Conservation (phyloP, 108 stramenopile species). For the Pinguiococcus pyrenoidosus region DNA sequence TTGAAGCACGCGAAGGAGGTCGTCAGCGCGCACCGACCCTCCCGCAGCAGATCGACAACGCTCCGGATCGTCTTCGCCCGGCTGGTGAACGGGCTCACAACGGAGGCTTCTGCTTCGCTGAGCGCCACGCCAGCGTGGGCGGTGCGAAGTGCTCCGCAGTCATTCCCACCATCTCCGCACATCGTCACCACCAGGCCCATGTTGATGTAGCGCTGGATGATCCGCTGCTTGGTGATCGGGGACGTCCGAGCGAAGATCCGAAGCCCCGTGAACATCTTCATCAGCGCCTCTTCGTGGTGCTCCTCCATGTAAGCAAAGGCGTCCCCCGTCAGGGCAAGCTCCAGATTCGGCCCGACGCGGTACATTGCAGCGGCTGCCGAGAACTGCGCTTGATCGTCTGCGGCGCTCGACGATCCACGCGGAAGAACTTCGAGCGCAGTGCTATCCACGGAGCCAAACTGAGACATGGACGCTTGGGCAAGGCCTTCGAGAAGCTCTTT, state of each 20-base stretch:
- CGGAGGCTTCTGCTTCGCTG: constrained; percentile 50
- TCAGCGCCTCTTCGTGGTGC: constrained; percentile 22
- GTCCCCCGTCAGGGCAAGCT: constrained; percentile 46
- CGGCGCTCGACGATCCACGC: too few species aligned
- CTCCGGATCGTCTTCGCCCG: constrained; percentile 44
- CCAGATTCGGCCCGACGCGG: too few species aligned
- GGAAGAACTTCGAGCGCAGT: too few species aligned
- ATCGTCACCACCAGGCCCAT: too few species aligned
- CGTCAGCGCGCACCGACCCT: constrained; percentile 51
- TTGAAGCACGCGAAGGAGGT: constrained; percentile 47
- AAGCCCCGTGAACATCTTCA: constrained; percentile 18
- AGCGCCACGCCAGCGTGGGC: constrained; percentile 55
- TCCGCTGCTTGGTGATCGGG: constrained; percentile 47
- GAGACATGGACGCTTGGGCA: too few species aligned
- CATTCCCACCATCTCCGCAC: constrained; percentile 60
- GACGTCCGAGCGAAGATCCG: constrained; percentile 48
- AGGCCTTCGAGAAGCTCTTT: too few species aligned
- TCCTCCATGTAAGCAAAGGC: constrained; percentile 30
- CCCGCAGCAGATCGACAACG: constrained; percentile 46
- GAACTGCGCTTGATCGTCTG: too few species aligned
- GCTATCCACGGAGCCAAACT: too few species aligned
- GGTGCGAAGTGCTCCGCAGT: constrained; percentile 49
- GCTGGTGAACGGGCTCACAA: constrained; percentile 55
- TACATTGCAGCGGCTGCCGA: too few species aligned
- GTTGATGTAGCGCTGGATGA: constrained; percentile 43